These are phyloP conservation scores for Dimocarpus longan DNA, from an alignment of 345 rosid genomes.

Conservation along the genomic window DNA sequence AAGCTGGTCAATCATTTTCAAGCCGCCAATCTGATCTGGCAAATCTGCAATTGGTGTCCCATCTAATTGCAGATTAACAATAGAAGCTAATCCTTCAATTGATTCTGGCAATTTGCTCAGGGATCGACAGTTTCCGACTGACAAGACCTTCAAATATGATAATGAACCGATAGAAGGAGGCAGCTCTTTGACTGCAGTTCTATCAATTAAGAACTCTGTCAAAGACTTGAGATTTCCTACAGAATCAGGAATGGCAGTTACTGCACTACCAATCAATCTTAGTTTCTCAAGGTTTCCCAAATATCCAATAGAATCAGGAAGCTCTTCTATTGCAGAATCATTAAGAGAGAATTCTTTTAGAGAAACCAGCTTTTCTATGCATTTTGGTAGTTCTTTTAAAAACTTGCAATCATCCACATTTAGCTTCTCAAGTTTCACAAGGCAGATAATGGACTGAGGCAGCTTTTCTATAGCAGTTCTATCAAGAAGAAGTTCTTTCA, in stretches of 20 bases:
- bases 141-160: constrained; percentile 34
- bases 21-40: constrained; percentile 41
- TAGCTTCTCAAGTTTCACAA: constrained; percentile 47
- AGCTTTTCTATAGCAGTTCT: constrained; percentile 41
- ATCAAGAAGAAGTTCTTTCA: constrained; percentile 49
- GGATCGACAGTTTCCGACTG: constrained; percentile 26
- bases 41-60: constrained; percentile 33
- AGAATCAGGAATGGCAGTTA: constrained; percentile 39
- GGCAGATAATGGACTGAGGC: constrained; percentile 44
- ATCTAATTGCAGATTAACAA: constrained; percentile 27
- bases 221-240: constrained; percentile 41
- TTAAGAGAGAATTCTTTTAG: constrained; percentile 42
- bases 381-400: constrained; percentile 37
- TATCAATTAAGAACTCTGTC: constrained; percentile 21
- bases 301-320: constrained; percentile 41
- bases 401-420: constrained; percentile 33
- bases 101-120: constrained; percentile 50
- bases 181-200: constrained; percentile 34
- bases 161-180: constrained; percentile 51
- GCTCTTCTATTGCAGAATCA: constrained; percentile 35
- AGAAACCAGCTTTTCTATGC: constrained; percentile 38
- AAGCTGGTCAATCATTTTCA: constrained; percentile 47
- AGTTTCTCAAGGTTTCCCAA: constrained; percentile 44
- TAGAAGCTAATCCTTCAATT: constrained; percentile 38
- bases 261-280: constrained; percentile 26